Evolutionary conservation across 495 filamentous ascomycete genomes (phyloP).

Genomic region (Durotheca rogersii): DNA sequence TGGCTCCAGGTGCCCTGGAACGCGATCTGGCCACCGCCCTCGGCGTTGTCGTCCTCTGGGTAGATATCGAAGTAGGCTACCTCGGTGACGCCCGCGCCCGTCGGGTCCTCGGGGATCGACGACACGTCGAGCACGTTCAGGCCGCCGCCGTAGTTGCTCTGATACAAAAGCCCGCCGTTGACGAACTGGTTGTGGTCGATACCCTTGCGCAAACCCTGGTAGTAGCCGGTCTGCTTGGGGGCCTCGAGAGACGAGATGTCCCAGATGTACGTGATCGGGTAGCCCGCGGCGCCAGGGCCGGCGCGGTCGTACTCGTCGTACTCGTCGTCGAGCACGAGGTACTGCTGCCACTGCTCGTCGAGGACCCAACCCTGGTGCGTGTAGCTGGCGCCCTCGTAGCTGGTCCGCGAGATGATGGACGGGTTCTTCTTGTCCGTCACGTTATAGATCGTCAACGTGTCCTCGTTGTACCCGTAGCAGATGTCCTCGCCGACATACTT

Average conservation of each 20-base stretch:
- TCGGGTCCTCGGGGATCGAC: slow-evolving; percentile 54
- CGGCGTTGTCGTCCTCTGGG: slow-evolving; percentile 56
- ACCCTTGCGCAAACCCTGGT: slow-evolving; percentile 47
- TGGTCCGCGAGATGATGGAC: slow-evolving; percentile 54
- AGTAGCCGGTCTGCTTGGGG: slow-evolving; percentile 57
- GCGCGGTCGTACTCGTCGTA: slow-evolving; percentile 54
- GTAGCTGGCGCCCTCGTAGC: slow-evolving; percentile 59
- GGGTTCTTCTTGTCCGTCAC: slow-evolving; percentile 55
- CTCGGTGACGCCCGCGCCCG: slow-evolving; percentile 52
- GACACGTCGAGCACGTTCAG: slow-evolving; percentile 58
- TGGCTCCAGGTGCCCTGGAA: slow-evolving; percentile 61
- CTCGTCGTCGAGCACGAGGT: slow-evolving; percentile 62
- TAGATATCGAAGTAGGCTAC: slow-evolving; percentile 61
- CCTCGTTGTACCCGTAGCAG: slow-evolving; percentile 62
- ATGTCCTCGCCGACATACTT: slow-evolving; percentile 56
- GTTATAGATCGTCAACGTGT: slow-evolving; percentile 54
- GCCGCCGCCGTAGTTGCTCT: slow-evolving; percentile 61
- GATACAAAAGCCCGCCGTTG: slow-evolving; percentile 53
- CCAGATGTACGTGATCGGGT: slow-evolving; percentile 58
- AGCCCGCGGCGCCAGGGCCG: slow-evolving; percentile 47
- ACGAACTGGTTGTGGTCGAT: slow-evolving; percentile 67
- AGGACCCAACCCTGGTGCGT: slow-evolving; percentile 64
- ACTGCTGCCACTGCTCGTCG: slow-evolving; percentile 53
- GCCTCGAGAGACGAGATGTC: slow-evolving; percentile 53
- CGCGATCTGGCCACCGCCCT: slow-evolving; percentile 49